Conservation (phyloP, 306 rosid species). For the Citrullus amarus region DNA sequence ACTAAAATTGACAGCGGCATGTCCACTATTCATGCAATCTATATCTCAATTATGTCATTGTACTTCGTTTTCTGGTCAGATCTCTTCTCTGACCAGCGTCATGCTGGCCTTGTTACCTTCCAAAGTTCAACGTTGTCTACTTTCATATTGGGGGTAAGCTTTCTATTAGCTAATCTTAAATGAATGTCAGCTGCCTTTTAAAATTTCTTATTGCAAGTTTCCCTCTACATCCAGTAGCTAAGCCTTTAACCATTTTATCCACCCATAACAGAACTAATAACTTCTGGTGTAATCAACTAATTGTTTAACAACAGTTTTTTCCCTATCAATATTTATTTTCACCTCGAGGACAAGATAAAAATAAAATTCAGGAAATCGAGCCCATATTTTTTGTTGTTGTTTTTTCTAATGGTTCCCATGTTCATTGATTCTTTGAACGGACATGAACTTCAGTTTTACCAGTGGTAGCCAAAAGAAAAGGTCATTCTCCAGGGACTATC, state of each 20-base stretch:
- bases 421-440: neutral
- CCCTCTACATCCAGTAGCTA: neutral
- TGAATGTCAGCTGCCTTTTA: neutral
- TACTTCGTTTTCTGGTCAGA: conserved; percentile 54
- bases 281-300: neutral
- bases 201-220: neutral
- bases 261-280: neutral
- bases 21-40: conserved; percentile 50
- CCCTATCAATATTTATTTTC: neutral
- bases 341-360: neutral
- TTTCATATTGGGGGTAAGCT: conserved; percentile 43
- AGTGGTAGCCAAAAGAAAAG: neutral
- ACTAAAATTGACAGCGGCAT: conserved; percentile 32
- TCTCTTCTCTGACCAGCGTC: conserved; percentile 46
- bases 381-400: neutral
- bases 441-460: neutral
- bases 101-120: conserved; percentile 33
- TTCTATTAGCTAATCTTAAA: neutral
- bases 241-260: neutral
- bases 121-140: conserved; percentile 38
- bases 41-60: conserved; percentile 35
- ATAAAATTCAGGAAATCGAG: neutral
- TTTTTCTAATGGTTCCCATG: neutral
- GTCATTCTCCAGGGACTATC: neutral
- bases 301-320: neutral